A percentile compares a stretch with the other conserved stretches of the same genome.
Evolutionary conservation across 2,329 filamentous ascomycete species (phyloP).

Genomic region (Cordyceps militaris): DNA sequence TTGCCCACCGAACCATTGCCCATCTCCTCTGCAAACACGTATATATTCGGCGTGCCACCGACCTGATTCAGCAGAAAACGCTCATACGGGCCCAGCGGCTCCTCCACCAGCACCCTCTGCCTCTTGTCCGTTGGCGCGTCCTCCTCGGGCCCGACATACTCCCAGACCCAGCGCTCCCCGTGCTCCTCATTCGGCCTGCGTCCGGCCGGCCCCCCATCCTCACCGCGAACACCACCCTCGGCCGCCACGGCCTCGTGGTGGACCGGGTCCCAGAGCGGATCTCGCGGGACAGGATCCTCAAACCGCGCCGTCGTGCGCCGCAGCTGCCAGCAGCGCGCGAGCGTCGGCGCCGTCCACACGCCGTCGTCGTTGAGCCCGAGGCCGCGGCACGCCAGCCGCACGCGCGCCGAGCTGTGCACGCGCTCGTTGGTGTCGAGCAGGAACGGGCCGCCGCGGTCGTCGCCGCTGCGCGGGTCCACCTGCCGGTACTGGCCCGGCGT

Average conservation of each 20-base stretch:
- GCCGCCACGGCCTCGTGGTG: conserved; percentile 17
- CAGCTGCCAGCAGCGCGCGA: conserved; percentile 36
- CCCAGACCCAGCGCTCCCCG: conserved; percentile 44
- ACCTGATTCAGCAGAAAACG: conserved; percentile 39
- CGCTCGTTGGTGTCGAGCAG: conserved; percentile 48
- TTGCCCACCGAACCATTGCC: no score
- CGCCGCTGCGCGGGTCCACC: conserved; percentile 33
- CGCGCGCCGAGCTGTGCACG: conserved; percentile 46
- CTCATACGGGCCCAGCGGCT: conserved; percentile 47
- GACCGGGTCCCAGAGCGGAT: conserved; percentile 26
- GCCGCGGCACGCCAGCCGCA: conserved; percentile 44
- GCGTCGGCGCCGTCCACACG: conserved; percentile 39
- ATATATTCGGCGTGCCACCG: conserved; percentile 37
- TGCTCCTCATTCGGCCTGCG: conserved; percentile 20
- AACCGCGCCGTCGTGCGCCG: conserved; percentile 27
- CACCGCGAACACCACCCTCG: not conserved
- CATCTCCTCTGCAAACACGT: conserved; percentile 30
- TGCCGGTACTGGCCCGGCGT: conserved; percentile 43
- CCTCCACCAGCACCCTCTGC: conserved; percentile 42
- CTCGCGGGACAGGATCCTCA: conserved; percentile 28
- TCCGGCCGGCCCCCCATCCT: not conserved
- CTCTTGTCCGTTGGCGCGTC: conserved; percentile 33
- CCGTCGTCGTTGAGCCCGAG: conserved; percentile 41
- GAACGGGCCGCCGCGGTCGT: conserved; percentile 27
- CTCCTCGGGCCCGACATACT: conserved; percentile 39